Percentiles rank a stretch among this genome's conserved stretches.
These are phyloP conservation scores for Pyricularia grisea DNA, from an alignment of 2,329 filamentous ascomycete genomes.

Conservation along the genomic window DNA sequence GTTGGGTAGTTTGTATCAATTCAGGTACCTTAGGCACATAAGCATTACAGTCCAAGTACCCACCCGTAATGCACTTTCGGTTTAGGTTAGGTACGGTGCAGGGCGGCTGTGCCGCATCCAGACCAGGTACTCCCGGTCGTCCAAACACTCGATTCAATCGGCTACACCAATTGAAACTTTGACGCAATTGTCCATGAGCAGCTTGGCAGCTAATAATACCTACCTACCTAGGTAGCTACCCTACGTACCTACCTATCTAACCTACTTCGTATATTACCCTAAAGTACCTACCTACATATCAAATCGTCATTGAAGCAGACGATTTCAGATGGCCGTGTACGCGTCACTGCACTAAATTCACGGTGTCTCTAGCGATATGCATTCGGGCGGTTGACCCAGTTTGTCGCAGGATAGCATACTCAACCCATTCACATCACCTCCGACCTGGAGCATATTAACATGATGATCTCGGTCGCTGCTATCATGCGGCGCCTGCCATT, in stretches of 20 bases:
- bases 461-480: constrained; percentile 9
- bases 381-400: background rate
- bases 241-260: too few species aligned
- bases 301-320: background rate
- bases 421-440: background rate
- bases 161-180: background rate
- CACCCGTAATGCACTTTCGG: background rate
- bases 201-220: background rate
- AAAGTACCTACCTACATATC: background rate
- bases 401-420: background rate
- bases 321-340: background rate
- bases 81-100: background rate
- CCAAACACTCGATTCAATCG: background rate
- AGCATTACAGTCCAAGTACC: background rate
- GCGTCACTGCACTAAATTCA: background rate
- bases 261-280: too few species aligned
- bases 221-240: too few species aligned
- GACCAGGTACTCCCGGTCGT: background rate
- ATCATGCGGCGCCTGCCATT: constrained; percentile 45
- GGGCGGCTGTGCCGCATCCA: background rate
- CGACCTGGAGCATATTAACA: background rate
- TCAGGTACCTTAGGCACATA: too few species aligned
- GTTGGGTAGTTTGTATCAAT: too few species aligned
- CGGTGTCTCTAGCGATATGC: background rate
- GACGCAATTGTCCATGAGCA: background rate